Conservation (phyloP, 495 filamentous ascomycete species). For the Annulohypoxylon bovei region DNA sequence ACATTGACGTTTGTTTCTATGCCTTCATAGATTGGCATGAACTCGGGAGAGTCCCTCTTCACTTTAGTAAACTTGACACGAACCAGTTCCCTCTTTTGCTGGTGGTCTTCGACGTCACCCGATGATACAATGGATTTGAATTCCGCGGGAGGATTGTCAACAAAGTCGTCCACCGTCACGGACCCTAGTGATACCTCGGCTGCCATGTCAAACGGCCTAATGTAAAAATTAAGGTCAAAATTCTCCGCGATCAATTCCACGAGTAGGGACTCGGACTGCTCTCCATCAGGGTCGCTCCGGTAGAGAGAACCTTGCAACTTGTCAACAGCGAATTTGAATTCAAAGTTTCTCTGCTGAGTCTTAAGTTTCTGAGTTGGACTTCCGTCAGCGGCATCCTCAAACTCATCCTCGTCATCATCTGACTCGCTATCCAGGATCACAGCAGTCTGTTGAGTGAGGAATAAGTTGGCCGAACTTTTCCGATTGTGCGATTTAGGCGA, state of each 20-base stretch:
- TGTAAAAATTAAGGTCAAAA: slow-evolving; percentile 86
- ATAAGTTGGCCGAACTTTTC: slow-evolving; percentile 51
- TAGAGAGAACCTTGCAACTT: slow-evolving; percentile 91
- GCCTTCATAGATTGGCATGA: slow-evolving; percentile 88
- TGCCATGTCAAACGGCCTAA: slow-evolving; percentile 89
- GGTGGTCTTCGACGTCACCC: slow-evolving; percentile 72
- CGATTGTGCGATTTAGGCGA: slow-evolving; percentile 42
- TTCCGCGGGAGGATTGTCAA: slow-evolving; percentile 86
- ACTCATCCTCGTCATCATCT: slow-evolving; percentile 69
- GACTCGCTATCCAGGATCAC: slow-evolving; percentile 81
- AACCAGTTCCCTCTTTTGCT: slow-evolving; percentile 82
- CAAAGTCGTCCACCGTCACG: slow-evolving; percentile 92
- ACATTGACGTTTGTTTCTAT: slow-evolving; percentile 93
- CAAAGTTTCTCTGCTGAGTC: slow-evolving; percentile 86
- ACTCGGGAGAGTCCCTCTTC: slow-evolving; percentile 90
- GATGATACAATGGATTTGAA: slow-evolving; percentile 97
- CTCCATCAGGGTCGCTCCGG: slow-evolving; percentile 81
- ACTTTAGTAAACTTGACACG: slow-evolving; percentile 88
- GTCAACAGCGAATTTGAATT: slow-evolving; percentile 95
- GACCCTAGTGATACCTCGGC: slow-evolving; percentile 88
- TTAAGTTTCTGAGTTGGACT: slow-evolving; percentile 69
- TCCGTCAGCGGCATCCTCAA: slow-evolving; percentile 70
- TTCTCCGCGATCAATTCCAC: slow-evolving; percentile 91
- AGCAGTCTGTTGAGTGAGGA: slow-evolving; percentile 71
- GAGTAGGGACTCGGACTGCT: slow-evolving; percentile 79